phyloP scores from a whole-genome alignment of 257 asterid species.

The Solanum peruvianum region DNA sequence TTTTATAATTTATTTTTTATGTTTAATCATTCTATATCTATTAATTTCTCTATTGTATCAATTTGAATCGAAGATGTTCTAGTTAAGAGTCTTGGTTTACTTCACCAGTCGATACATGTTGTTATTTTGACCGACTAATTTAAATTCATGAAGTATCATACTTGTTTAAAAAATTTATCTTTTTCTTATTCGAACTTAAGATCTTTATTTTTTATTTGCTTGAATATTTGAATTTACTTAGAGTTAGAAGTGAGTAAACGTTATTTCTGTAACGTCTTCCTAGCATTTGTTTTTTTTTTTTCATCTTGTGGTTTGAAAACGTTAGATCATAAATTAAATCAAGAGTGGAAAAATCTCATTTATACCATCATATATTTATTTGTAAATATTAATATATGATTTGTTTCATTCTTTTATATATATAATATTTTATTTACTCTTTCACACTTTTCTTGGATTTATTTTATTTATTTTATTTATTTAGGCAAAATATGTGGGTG shows the following conservation, averaged over 20 bases:
- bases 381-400: background rate
- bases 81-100: background rate
- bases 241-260: background rate
- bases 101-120: background rate
- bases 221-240: background rate
- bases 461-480: background rate
- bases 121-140: background rate
- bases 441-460: background rate
- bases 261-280: background rate
- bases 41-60: fast-evolving
- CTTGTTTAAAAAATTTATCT: background rate
- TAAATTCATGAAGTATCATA: background rate
- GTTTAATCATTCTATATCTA: background rate
- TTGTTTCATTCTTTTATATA: background rate
- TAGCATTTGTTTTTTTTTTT: background rate
- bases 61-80: background rate
- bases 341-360: background rate
- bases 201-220: background rate
- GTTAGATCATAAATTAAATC: background rate
- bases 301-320: background rate
- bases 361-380: background rate
- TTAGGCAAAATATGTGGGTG: slow-evolving; percentile 75
- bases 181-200: background rate
- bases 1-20: background rate
- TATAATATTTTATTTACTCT: background rate